These are phyloP conservation scores for Citrus inodora DNA, from an alignment of 345 rosid species.

Conservation along the genomic window DNA sequence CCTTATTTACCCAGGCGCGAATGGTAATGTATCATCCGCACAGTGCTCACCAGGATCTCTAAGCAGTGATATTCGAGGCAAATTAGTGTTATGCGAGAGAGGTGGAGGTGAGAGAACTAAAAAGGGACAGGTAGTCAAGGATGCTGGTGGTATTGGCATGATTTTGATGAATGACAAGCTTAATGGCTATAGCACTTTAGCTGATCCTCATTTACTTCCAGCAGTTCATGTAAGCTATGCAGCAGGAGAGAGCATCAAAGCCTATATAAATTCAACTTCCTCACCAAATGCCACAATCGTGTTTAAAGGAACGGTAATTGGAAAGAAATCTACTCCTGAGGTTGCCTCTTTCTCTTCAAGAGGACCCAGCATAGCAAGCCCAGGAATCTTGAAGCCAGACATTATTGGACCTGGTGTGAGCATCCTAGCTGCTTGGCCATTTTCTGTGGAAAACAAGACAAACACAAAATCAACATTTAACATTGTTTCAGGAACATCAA, in stretches of 20 bases:
- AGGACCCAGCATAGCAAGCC: slow-evolving; percentile 34
- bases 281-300: slow-evolving; percentile 34
- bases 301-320: slow-evolving; percentile 36
- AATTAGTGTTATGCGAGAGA: slow-evolving; percentile 43
- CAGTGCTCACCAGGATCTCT: slow-evolving; percentile 31
- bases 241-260: slow-evolving; percentile 28
- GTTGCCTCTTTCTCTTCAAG: slow-evolving; percentile 47
- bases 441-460: slow-evolving; percentile 28
- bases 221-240: slow-evolving; percentile 34
- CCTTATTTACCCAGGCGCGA: slow-evolving; percentile 38
- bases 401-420: slow-evolving; percentile 45
- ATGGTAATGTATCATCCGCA: slow-evolving; percentile 19
- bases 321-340: slow-evolving; percentile 33
- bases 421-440: slow-evolving; percentile 49
- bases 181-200: slow-evolving; percentile 30
- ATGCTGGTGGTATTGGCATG: slow-evolving; percentile 47
- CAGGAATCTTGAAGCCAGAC: slow-evolving; percentile 42
- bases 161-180: slow-evolving; percentile 32
- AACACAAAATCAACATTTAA: slow-evolving; percentile 35
- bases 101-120: slow-evolving; percentile 28
- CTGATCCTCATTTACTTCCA: slow-evolving; percentile 47
- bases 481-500: slow-evolving; percentile 49
- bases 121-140: slow-evolving; percentile 41
- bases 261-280: slow-evolving; percentile 31
- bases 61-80: slow-evolving; percentile 29